Evolutionary conservation across 2,329 filamentous ascomycete species (phyloP).

Genomic region (Ceratocystis ficicola): DNA sequence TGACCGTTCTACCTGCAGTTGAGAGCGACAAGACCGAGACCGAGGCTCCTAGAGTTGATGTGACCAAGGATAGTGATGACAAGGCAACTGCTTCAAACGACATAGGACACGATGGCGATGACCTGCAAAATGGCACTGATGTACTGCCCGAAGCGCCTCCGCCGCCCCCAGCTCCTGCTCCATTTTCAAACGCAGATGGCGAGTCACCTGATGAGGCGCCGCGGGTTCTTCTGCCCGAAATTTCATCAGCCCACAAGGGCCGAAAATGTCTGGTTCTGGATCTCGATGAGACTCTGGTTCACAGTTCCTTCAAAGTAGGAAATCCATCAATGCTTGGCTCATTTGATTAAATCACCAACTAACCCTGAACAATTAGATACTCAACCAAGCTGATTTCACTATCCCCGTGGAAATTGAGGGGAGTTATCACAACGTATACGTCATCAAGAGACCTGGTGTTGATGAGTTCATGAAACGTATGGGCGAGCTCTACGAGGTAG

Average conservation of each 20-base stretch:
- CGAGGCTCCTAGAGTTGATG: conserved; percentile 42
- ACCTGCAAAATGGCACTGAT: conserved; percentile 26
- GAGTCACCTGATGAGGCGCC: conserved; percentile 26
- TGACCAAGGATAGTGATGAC: conserved; percentile 56
- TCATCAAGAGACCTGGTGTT: conserved; percentile 97
- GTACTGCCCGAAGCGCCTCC: conserved; percentile 30
- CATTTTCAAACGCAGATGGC: conserved; percentile 13
- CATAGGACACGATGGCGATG: conserved; percentile 27
- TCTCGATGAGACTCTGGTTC: conserved; percentile 89
- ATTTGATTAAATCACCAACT: conserved; percentile 16
- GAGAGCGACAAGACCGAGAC: conserved; percentile 35
- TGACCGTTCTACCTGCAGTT: conserved; percentile 24
- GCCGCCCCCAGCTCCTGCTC: conserved; percentile 28
- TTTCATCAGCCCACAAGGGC: conserved; percentile 65
- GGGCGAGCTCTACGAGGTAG: conserved; percentile 93
- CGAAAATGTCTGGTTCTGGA: conserved; percentile 92
- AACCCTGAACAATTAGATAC: conserved; percentile 47
- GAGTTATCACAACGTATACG: conserved; percentile 98
- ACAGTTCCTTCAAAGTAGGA: conserved; percentile 93
- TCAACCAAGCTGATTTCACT: conserved; percentile 96
- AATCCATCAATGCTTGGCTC: background rate
- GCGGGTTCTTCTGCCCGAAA: conserved; percentile 68
- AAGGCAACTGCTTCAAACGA: conserved; percentile 33
- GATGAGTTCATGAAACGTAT: conserved; percentile 99
- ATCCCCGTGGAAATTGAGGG: conserved; percentile 98